Conservation (phyloP, 305 asterid species). For the Fraxinus floribunda region DNA sequence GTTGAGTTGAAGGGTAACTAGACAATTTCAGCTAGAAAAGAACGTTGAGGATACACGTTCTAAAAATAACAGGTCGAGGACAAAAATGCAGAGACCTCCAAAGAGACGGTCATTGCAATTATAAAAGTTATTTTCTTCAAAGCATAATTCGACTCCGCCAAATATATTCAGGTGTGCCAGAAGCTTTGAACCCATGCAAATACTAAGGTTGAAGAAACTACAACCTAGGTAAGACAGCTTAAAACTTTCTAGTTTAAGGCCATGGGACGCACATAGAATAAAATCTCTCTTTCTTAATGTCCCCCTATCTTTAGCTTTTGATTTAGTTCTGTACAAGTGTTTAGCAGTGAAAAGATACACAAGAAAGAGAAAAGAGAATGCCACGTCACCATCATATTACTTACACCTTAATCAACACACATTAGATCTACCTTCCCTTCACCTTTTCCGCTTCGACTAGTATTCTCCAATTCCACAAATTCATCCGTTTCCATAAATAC, state of each 20-base stretch:
- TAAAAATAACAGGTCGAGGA: neutral
- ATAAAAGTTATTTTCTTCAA: neutral
- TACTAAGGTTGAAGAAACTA: neutral
- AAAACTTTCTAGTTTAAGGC: neutral
- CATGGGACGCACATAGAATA: neutral
- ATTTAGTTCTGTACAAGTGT: neutral
- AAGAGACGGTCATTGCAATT: neutral
- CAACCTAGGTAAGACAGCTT: neutral
- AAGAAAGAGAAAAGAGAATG: neutral
- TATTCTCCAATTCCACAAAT: neutral
- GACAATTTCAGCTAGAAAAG: neutral
- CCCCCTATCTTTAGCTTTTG: constrained; percentile 2
- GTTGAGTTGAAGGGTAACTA: neutral
- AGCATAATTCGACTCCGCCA: neutral
- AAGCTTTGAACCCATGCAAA: neutral
- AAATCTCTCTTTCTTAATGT: neutral
- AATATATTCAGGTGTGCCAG: neutral
- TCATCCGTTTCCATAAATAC: neutral
- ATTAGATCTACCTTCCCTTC: neutral
- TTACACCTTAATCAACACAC: neutral
- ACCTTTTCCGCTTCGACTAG: neutral
- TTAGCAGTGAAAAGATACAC: neutral
- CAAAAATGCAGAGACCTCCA: neutral
- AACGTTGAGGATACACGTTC: neutral
- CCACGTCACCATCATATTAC: neutral